phyloP scores from a whole-genome alignment of 1,284 basidiomycete species.

The Trametes hirsuta region DNA sequence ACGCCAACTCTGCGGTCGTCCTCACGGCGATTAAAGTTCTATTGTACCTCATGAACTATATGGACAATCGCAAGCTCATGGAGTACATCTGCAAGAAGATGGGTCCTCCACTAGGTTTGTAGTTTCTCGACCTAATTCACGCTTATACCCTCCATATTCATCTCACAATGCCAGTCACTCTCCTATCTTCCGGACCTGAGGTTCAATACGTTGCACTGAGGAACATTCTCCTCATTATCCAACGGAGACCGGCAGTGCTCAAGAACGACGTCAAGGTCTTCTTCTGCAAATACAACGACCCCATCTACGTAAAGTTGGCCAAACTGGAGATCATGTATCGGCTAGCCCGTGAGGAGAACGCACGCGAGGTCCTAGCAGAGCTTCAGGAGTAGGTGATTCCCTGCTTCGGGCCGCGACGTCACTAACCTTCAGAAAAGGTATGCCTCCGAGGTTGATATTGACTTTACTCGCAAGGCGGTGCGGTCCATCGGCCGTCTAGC shows the following conservation, averaged over 20 bases:
- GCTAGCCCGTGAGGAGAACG: slow-evolving; percentile 89
- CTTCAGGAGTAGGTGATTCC: slow-evolving; percentile 79
- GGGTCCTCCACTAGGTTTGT: slow-evolving; percentile 90
- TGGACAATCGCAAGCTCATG: slow-evolving; percentile 86
- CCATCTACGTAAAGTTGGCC: slow-evolving; percentile 97
- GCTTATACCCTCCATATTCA: slow-evolving; percentile 2
- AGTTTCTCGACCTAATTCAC: not conserved
- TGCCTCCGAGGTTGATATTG: slow-evolving; percentile 96
- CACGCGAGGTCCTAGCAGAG: slow-evolving; percentile 90
- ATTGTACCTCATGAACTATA: slow-evolving; percentile 99
- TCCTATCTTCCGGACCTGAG: slow-evolving; percentile 95
- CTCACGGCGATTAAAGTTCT: slow-evolving; percentile 94
- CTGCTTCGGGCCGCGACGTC: not conserved
- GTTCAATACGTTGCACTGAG: slow-evolving; percentile 98
- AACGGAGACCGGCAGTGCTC: slow-evolving; percentile 89
- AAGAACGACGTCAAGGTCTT: slow-evolving; percentile 99
- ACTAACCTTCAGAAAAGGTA: slow-evolving; percentile 59
- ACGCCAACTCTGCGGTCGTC: slow-evolving; percentile 94
- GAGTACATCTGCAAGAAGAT: slow-evolving; percentile 95
- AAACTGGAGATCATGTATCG: slow-evolving; percentile 99
- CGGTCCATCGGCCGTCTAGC: slow-evolving; percentile 95
- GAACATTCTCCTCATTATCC: slow-evolving; percentile 96
- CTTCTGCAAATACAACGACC: slow-evolving; percentile 99
- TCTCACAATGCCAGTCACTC: slow-evolving; percentile 63
- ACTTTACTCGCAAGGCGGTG: slow-evolving; percentile 97